Evolutionary conservation across 106 monocot species (phyloP).

Genomic region (Xerophyta viscosa): DNA sequence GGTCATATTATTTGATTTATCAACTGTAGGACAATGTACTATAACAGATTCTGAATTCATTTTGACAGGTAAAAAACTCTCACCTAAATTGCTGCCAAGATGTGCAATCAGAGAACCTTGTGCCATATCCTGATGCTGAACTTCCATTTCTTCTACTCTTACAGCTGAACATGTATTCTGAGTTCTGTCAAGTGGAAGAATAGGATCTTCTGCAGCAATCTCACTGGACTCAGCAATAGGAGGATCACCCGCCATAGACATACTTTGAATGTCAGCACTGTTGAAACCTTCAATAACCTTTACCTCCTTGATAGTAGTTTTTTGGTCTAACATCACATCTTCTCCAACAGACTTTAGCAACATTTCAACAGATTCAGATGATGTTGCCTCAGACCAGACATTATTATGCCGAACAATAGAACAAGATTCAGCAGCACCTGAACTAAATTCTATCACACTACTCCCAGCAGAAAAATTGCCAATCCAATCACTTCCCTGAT

Average conservation of each 20-base stretch:
- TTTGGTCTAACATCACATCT: conserved; percentile 42
- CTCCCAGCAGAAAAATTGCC: conserved; percentile 68
- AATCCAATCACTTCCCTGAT: conserved; percentile 77
- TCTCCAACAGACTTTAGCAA: conserved; percentile 79
- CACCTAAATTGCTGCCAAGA: conserved; percentile 10
- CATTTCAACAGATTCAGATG: conserved; percentile 95
- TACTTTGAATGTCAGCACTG: conserved; percentile 19
- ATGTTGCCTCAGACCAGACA: conserved; percentile 92
- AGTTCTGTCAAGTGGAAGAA: conserved; percentile 12
- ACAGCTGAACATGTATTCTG: conserved; percentile 7
- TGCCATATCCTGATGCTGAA: conserved; percentile 3
- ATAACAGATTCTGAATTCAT: conserved; percentile 12
- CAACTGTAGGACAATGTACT: conserved; percentile 1
- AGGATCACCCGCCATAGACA: conserved; percentile 9
- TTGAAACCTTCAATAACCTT: conserved; percentile 23
- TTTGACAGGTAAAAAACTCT: conserved; percentile 1
- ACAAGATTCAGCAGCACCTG: conserved; percentile 54
- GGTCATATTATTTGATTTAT: conserved; percentile 6
- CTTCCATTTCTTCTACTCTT: conserved; percentile 7
- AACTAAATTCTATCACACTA: conserved; percentile 48
- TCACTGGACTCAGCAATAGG: conserved; percentile 7
- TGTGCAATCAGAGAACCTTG: conserved; percentile 10
- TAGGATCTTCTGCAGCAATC: conserved; percentile 9
- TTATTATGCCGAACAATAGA: conserved; percentile 54
- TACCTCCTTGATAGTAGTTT: conserved; percentile 16